Evolutionary conservation across 2,329 filamentous ascomycete species (phyloP).

Genomic region (Coccinonectria pachysandricola): DNA sequence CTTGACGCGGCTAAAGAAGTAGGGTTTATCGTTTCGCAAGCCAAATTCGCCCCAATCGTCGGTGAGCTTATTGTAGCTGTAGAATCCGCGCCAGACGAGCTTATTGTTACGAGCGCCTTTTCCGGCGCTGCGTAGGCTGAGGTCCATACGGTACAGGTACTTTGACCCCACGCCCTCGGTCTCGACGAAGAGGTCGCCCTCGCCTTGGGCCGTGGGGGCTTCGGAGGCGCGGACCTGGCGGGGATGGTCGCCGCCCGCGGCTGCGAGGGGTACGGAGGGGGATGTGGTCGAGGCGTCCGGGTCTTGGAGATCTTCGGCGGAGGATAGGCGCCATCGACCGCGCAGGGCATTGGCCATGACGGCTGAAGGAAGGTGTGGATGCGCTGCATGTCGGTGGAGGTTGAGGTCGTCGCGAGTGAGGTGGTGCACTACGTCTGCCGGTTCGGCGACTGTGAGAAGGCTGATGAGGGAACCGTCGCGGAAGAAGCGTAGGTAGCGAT

Average conservation of each 20-base stretch:
- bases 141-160: constrained; percentile 77
- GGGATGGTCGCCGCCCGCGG: too few species aligned
- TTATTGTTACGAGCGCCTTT: constrained; percentile 70
- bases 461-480: constrained; percentile 77
- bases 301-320: constrained; percentile 22
- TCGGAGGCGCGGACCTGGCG: too few species aligned
- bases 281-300: constrained; percentile 6
- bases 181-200: constrained; percentile 69
- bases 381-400: constrained; percentile 27
- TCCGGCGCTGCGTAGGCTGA: constrained; percentile 57
- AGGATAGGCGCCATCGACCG: constrained; percentile 41
- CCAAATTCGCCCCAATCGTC: constrained; percentile 84
- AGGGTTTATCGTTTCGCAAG: constrained; percentile 53
- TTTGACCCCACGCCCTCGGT: constrained; percentile 70
- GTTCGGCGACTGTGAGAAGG: constrained; percentile 71
- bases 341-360: constrained; percentile 61
- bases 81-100: constrained; percentile 78
- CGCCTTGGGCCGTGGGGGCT: constrained; percentile 24
- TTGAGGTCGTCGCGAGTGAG: constrained; percentile 61
- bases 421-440: constrained; percentile 77
- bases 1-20: constrained; percentile 56
- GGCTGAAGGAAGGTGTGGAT: constrained; percentile 26
- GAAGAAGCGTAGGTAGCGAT: constrained; percentile 92
- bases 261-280: neutral
- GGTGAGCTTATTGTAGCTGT: constrained; percentile 80